Evolutionary conservation across 2,329 filamentous ascomycete species (phyloP), one percentile per base, ranked within the genome.

Genomic region (Xylaria sp.): DNA sequence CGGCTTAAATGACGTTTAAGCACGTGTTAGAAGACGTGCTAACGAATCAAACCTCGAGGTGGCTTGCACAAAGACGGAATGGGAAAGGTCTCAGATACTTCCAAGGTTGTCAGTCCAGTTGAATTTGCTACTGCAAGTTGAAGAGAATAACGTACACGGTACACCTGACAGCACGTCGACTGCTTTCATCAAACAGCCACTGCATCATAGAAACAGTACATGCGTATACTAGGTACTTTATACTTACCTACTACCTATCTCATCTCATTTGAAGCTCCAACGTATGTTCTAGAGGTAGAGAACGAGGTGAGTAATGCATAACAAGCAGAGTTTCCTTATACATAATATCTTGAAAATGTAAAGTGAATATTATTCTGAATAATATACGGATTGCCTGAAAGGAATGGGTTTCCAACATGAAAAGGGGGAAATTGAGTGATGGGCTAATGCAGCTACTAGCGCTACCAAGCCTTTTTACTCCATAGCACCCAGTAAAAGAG

Each of bases 1-100:
- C 50, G 27, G 27, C 55, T 49, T 44, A 36, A 51, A 63, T 67
- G 65, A 67, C 65, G 65, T 67, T 59, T 63, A 45, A 44, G 55
- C 49, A 55, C 53, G 39, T 63, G 45, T 63, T 42, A 22, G 39
- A 38, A 25, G 15, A 17, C 54, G 39, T 50, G 33, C 53, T 39
- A 27, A 17, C 65, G 60, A 67, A 67, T 67, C 7, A 64, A 22
- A 61, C 29, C 22, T 31, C 56, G 20, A 50, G 27, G 45, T 38
- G 39, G 31, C 50, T 44, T 13, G n/a, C 53, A 66, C 36, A 42
- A 36, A 42, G 39, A 53, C 38, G 13, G 49, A 36, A 53, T 20
- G 15, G 55, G 39, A 44, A 39, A 59, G 33, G 63, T 60, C 39
- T 33, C 45, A 5, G 15, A 25, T 54, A 60, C 55, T 22, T n/a